Evolutionary conservation across 2,329 filamentous ascomycete species (phyloP), one percentile per base, ranked within the genome.

Genomic region (Pyrenochaeta sp.): DNA sequence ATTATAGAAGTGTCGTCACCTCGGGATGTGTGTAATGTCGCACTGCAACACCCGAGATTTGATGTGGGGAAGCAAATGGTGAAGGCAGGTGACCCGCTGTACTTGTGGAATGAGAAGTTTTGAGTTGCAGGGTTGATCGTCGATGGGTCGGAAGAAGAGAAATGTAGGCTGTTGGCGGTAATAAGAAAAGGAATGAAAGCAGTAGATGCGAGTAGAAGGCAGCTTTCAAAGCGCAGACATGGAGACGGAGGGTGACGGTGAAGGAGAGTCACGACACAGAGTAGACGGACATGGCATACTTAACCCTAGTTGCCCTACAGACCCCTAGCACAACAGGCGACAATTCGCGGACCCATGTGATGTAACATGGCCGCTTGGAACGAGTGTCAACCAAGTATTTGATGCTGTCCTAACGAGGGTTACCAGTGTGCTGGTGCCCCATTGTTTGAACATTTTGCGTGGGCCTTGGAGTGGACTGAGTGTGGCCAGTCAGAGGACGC

Each of bases 211-310:
- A 35, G 15, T 14, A n/a, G 21, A 45, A n/a, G 41, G 60, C 55
- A 56, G 63, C 61, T 60, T 31, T 65, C 58, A 64, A 64, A 54
- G 60, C 58, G 62, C 60, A 48, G 50, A 49, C 35, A 37, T 32
- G 30, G 45, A 54, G 48, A 36, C 21, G 27, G 45, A 47, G 35
- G 31, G 36, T 43, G 37, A 37, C 23, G 36, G 40, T 49, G 45
- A 45, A 41, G 23, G 23, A 21, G 12, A 35, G 33, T 23, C 45
- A 21, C 32, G n/a, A 32, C 20, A 40, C 44, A 32, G 27, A 21
- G n/a, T 5, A 48, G 21, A 48, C n/a, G 40, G 49, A 59, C 37
- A 35, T 21, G 12, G 43, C 47, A 58, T 60, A 57, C 47, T 54
- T 53, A 56, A 50, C 37, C 39, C 27, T 36, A 27, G 37, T 29